phyloP scores from a whole-genome alignment of 345 rosid species.

The Sisymbrium altissimum region DNA sequence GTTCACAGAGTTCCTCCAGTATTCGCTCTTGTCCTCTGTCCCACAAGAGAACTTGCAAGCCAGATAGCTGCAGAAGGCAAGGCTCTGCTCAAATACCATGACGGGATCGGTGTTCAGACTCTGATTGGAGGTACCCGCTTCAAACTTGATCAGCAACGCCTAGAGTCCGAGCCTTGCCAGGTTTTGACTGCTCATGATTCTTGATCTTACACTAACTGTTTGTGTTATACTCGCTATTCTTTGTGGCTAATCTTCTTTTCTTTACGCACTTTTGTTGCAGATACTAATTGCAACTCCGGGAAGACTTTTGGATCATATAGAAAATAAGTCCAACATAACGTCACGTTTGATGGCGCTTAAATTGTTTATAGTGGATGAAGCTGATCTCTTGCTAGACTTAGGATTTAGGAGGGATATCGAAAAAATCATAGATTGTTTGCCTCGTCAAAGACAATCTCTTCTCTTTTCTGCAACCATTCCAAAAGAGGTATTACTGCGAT shows the following conservation, averaged over 20 bases:
- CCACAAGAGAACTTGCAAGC: constrained; percentile 93
- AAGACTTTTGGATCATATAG: constrained; percentile 87
- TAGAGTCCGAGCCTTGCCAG: constrained; percentile 88
- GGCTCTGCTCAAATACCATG: constrained; percentile 76
- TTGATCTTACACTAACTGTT: neutral
- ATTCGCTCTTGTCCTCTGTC: constrained; percentile 76
- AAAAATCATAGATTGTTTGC: constrained; percentile 83
- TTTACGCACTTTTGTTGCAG: constrained; percentile 37
- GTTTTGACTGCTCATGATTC: constrained; percentile 37
- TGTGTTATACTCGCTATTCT: neutral
- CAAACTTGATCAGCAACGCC: constrained; percentile 83
- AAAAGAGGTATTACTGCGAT: constrained; percentile 56
- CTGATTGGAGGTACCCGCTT: constrained; percentile 91
- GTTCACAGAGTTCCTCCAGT: constrained; percentile 49
- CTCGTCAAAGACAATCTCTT: constrained; percentile 80
- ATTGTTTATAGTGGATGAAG: constrained; percentile 93
- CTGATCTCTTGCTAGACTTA: constrained; percentile 90
- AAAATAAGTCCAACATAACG: constrained; percentile 76
- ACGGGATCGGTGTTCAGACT: constrained; percentile 78
- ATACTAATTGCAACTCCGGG: constrained; percentile 97
- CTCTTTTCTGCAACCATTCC: constrained; percentile 91
- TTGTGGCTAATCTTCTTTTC: constrained; percentile 1
- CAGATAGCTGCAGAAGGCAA: constrained; percentile 95
- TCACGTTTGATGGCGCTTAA: constrained; percentile 81
- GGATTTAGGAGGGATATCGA: constrained; percentile 95